phyloP scores from a whole-genome alignment of 2,329 filamentous ascomycete species.

The Acrocalymma vagum region DNA sequence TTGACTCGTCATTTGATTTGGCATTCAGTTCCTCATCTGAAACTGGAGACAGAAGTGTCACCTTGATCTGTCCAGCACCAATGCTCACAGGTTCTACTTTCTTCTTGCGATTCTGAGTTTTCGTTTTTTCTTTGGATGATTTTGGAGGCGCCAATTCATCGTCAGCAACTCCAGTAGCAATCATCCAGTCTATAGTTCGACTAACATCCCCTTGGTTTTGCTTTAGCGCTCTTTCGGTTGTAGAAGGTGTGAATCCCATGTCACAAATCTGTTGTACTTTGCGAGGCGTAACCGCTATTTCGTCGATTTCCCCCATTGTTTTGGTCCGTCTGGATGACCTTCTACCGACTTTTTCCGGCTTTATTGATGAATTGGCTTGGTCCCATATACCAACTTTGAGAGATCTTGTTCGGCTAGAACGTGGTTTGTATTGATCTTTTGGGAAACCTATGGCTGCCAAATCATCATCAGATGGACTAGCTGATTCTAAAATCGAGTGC shows the following conservation, averaged over 20 bases:
- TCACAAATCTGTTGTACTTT: conserved; percentile 43
- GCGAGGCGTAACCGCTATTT: conserved; percentile 28
- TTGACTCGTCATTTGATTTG: conserved; percentile 8
- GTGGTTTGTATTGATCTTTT: conserved; percentile 46
- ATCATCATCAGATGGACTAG: conserved; percentile 34
- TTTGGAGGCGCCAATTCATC: conserved; percentile 38
- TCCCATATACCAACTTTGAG: conserved; percentile 26
- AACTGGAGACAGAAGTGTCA: background rate
- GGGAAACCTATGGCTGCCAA: conserved; percentile 28
- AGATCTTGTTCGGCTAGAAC: conserved; percentile 48
- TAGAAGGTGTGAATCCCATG: conserved; percentile 45
- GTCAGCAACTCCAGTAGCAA: conserved; percentile 30
- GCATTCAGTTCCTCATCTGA: conserved; percentile 12
- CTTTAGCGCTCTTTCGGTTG: conserved; percentile 32
- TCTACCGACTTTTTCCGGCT: conserved; percentile 33
- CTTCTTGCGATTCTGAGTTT: conserved; percentile 3
- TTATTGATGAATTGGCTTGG: conserved; percentile 38
- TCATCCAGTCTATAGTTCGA: conserved; percentile 40
- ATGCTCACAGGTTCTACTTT: background rate
- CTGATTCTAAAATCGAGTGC: conserved; percentile 9
- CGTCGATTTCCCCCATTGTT: conserved; percentile 21
- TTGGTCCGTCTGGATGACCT: conserved; percentile 31
- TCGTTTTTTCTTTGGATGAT: conserved; percentile 17
- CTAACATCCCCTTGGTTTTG: conserved; percentile 39
- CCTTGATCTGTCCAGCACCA: no score